Conservation (phyloP, 352 stramenopile species). For the Phytopythium boreale region DNA sequence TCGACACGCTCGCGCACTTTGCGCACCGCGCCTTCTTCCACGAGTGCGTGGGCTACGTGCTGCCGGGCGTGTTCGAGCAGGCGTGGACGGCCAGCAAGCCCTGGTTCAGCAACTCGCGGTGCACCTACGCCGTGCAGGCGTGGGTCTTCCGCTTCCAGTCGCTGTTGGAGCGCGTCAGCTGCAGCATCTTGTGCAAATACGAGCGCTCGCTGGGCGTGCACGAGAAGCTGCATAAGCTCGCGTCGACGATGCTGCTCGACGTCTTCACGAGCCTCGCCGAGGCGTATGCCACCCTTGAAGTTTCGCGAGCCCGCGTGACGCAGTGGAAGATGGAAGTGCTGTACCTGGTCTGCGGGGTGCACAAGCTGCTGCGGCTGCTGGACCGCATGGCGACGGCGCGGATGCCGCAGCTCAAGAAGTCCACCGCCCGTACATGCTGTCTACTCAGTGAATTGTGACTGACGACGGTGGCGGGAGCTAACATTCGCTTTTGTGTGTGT, state of each 20-base stretch:
- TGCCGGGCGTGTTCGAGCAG: constrained; percentile 57
- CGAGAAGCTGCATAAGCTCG: constrained; percentile 58
- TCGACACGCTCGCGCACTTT: constrained; percentile 51
- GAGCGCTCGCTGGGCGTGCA: constrained; percentile 56
- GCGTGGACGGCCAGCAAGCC: constrained; percentile 47
- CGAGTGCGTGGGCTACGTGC: constrained; percentile 39
- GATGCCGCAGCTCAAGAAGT: constrained; percentile 5
- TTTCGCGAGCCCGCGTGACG: constrained; percentile 34
- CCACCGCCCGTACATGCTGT: constrained; percentile 16
- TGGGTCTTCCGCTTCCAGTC: constrained; percentile 43
- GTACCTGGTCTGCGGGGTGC: constrained; percentile 58
- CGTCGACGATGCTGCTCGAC: constrained; percentile 48
- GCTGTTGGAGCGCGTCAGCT: constrained; percentile 41
- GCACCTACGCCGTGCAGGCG: constrained; percentile 58
- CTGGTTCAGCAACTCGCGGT: constrained; percentile 60
- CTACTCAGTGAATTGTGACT: background rate
- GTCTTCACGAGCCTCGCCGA: constrained; percentile 36
- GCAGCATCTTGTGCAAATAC: constrained; percentile 37
- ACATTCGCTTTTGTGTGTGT: background rate
- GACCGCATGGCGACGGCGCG: constrained; percentile 49
- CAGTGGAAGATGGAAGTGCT: constrained; percentile 80
- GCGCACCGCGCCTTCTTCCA: constrained; percentile 59
- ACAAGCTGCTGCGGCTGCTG: constrained; percentile 45
- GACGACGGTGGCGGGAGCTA: background rate
- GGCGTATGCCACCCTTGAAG: constrained; percentile 42